A percentile compares a stretch with the other conserved stretches of the same genome.
phyloP scores from a whole-genome alignment of 2,329 filamentous ascomycete species.

The Sclerotinia nivalis region DNA sequence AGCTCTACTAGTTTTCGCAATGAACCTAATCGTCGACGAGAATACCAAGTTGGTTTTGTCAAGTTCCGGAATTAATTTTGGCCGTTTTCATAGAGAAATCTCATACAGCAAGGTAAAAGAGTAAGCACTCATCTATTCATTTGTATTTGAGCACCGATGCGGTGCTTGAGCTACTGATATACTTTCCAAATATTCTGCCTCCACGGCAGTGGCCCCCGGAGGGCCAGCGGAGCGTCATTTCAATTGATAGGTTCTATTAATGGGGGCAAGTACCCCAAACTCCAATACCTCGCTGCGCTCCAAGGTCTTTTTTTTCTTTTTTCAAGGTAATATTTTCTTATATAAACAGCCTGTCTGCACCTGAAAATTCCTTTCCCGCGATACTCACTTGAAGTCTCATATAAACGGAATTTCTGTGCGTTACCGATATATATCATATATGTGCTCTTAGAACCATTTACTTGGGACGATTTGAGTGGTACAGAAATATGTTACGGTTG shows the following conservation, averaged over 20 bases:
- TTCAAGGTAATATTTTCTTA: background rate
- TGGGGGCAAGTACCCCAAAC: background rate
- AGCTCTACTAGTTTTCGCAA: background rate
- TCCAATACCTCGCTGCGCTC: background rate
- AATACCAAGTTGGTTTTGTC: constrained; percentile 5
- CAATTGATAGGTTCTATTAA: background rate
- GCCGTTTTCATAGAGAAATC: background rate
- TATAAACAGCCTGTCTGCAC: background rate
- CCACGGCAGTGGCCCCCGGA: constrained; percentile 3
- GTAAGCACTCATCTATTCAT: background rate
- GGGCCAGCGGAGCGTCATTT: constrained; percentile 2
- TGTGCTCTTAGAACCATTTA: background rate
- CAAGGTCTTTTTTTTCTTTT: background rate
- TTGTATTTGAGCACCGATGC: too few relatives aligned
- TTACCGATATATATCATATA: background rate
- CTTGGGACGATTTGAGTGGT: constrained; percentile 2
- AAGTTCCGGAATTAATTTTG: background rate
- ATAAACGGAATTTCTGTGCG: background rate
- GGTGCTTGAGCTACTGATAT: background rate
- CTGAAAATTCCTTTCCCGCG: background rate
- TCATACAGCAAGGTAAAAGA: background rate
- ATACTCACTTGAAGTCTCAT: background rate
- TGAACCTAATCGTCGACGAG: background rate
- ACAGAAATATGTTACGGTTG: constrained; percentile 6
- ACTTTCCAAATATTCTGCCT: background rate